phyloP scores from a whole-genome alignment of 176 grass and related monocot genomes.

The Hsuehochloa calcarea region DNA sequence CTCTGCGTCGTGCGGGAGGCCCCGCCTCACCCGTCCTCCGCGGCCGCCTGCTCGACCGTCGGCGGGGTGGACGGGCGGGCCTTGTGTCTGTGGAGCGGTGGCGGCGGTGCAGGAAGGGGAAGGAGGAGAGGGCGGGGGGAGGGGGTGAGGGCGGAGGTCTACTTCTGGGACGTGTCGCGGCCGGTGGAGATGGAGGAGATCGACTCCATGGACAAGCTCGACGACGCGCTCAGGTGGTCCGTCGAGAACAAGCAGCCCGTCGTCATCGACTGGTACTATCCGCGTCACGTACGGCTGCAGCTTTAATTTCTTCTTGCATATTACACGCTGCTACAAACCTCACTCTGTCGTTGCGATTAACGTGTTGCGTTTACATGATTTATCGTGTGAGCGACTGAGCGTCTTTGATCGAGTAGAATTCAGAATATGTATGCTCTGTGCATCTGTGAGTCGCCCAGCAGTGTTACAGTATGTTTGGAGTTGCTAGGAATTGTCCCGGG shows the following conservation, averaged over 20 bases:
- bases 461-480: neutral
- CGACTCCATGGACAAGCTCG: slow-evolving; percentile 63
- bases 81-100: slow-evolving; percentile 25
- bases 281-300: neutral
- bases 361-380: neutral
- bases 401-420: neutral
- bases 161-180: slow-evolving; percentile 67
- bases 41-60: slow-evolving; percentile 42
- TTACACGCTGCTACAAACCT: neutral
- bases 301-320: neutral
- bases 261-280: slow-evolving; percentile 74
- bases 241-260: slow-evolving; percentile 54
- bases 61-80: slow-evolving; percentile 20
- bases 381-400: neutral
- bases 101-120: neutral
- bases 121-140: neutral
- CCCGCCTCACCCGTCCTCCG: neutral
- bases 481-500: neutral
- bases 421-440: neutral
- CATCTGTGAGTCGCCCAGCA: neutral
- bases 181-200: slow-evolving; percentile 87
- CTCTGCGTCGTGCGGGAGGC: slow-evolving; percentile 38
- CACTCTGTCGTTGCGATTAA: neutral
- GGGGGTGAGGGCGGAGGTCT: slow-evolving; percentile 41
- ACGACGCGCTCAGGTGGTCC: slow-evolving; percentile 59